Base-by-base conservation (phyloP, 2,329 filamentous ascomycete genomes). In the Macrophomina pseudophaseolina region DNA sequence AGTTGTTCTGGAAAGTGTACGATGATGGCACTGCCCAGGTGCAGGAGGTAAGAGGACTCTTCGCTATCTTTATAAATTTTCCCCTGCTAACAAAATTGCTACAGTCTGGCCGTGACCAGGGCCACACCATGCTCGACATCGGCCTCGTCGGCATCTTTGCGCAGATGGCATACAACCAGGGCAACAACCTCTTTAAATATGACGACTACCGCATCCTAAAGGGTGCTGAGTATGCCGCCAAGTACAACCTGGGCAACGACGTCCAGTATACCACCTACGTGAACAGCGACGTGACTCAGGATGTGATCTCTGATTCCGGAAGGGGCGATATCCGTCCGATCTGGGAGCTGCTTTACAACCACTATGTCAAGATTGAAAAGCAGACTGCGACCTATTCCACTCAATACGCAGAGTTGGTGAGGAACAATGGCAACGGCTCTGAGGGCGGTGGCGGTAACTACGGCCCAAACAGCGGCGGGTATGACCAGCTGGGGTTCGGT, bases 371-470 rank as follows among this genome's bases (percentile, higher is more conserved):
- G 12, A 11, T 80, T n/a, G 80, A 80, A 66, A 73, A 76, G 0
- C 67, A 80, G 3, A 73, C 80, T 58, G 76, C 75, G 1, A 73
- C 72, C 0, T 83, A 76, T 71, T 80, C 80, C 4, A 35, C 54
- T 38, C 59, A 49, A 30, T 68, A 79, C 63, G 75, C 80, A 2
- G 75, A 82, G 59, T 67, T 72, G 49, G 79, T 80, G 14, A 71
- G 72, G n/a, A 69, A 76, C n/a, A 68, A 71, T 6, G 73, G 71
- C 0, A 69, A 66, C n/a, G 79, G 78, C 8, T 77, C 76, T 4
- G 81, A 83, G 68, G 81, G 81, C 0, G 81, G 81, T 23, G 80
- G 80, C 62, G 80, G 81, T 11, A 72, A 82, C 66, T 83, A 82
- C 67, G 80, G 79, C 6, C 38, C 73, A 14, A 79, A 67, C 48